Evolutionary conservation across 169 alveolate genomes (phyloP).

Genomic region (Plasmodium ovale): DNA sequence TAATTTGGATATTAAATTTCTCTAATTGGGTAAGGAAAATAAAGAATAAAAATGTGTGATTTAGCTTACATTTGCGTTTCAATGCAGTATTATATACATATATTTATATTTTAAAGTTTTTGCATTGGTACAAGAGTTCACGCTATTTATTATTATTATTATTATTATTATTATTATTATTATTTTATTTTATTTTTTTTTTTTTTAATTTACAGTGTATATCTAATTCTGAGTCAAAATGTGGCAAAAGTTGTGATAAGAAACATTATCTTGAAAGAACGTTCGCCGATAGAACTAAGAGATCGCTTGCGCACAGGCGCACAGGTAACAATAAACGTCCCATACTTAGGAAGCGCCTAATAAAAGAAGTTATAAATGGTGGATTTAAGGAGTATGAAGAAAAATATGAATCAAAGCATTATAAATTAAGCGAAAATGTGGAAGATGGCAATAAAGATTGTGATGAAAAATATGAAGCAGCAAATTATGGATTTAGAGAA

Average conservation of each 20-base stretch:
- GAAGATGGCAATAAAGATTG: conserved; percentile 30
- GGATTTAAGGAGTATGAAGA: conserved; percentile 35
- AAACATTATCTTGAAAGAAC: neutral
- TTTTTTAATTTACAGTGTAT: neutral
- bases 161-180: neutral
- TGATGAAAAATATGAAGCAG: conserved; percentile 47
- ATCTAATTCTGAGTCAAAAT: neutral
- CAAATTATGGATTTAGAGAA: conserved; percentile 39
- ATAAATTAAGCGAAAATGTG: conserved; percentile 26
- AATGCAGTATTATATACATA: neutral
- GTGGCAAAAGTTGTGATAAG: neutral
- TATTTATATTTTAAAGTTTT: neutral
- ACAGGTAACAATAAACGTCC: neutral
- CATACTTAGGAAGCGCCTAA: neutral
- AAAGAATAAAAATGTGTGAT: neutral
- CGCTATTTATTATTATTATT: neutral
- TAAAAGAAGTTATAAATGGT: conserved; percentile 18
- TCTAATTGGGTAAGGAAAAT: conserved; percentile 4
- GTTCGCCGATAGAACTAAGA: neutral
- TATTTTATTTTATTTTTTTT: neutral
- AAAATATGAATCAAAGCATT: conserved; percentile 21
- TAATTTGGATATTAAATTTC: neutral
- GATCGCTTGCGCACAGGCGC: neutral
- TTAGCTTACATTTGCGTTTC: neutral
- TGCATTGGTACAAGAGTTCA: neutral